These are phyloP conservation scores for Neocucurbitaria cava DNA, from an alignment of 2,329 filamentous ascomycete genomes.

Conservation along the genomic window DNA sequence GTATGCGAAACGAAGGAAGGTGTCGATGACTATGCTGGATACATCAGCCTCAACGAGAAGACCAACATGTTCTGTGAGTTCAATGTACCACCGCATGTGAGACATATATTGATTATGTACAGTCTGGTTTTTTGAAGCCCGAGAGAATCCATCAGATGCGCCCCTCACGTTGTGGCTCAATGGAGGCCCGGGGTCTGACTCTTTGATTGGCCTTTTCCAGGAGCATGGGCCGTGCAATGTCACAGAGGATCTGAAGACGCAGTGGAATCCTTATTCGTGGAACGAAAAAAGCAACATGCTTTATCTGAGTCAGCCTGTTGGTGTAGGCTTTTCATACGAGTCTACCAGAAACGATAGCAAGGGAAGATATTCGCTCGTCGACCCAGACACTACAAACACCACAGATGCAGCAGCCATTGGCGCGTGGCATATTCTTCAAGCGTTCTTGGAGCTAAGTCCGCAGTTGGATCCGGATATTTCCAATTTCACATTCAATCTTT, in stretches of 20 bases:
- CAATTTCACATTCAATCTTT: slow-evolving; percentile 59
- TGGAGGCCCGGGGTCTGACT: slow-evolving; percentile 61
- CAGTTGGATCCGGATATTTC: slow-evolving; percentile 58
- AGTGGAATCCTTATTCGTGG: slow-evolving; percentile 49
- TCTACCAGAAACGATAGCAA: slow-evolving; percentile 31
- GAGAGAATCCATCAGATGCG: slow-evolving; percentile 50
- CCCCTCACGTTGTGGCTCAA: slow-evolving; percentile 59
- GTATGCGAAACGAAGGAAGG: slow-evolving; percentile 52
- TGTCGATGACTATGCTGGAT: slow-evolving; percentile 49
- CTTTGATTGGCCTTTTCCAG: slow-evolving; percentile 64
- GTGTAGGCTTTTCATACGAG: slow-evolving; percentile 51
- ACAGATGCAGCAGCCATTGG: slow-evolving; percentile 44
- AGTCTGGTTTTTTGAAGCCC: slow-evolving; percentile 57
- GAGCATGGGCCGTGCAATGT: slow-evolving; percentile 37
- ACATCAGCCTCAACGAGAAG: slow-evolving; percentile 44
- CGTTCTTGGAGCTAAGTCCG: slow-evolving; percentile 43
- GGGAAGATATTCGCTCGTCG: slow-evolving; percentile 42
- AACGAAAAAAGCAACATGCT: slow-evolving; percentile 50
- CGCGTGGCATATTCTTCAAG: slow-evolving; percentile 47
- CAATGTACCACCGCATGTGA: background rate
- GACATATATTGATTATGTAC: background rate
- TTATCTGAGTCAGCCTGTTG: slow-evolving; percentile 49
- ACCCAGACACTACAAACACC: slow-evolving; percentile 39
- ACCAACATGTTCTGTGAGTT: slow-evolving; percentile 47
- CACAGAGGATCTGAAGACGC: slow-evolving; percentile 47